Evolutionary conservation across 2,329 filamentous ascomycete species (phyloP), one percentile per base, ranked within the genome.

Genomic region (Monascus ruber): DNA sequence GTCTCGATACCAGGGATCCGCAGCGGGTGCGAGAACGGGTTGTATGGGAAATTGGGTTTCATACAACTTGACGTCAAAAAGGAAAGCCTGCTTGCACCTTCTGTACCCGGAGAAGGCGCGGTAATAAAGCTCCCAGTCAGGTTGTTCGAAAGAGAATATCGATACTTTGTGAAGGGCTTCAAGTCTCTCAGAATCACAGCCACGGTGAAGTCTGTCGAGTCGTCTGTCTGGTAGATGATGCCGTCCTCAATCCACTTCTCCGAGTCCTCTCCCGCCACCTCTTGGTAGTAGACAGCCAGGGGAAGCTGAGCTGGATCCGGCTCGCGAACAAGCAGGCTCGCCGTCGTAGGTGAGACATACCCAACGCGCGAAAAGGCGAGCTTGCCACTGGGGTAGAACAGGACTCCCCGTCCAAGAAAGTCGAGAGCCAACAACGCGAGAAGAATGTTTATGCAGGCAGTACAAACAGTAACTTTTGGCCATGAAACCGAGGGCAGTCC

Each of bases 1-100:
- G 86, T 72, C 38, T 76, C 77, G 53, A 95, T 75, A 1, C 91
- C 91, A 0, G 82, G 82, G 34, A 95, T 83, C 7, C 82, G 74
- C 2, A 96, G 71, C 0, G 89, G 77, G 55, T 95, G 85, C 31
- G 85, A 76, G n/a, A 87, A 62, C 0, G 85, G 83, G 33, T 75
- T 84, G 62, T 98, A 98, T 0, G 91, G 91, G 40, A 96, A 86
- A 11, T 86, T 82, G 7, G 83, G 82, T 51, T 95, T 85, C 53
- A 96, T 86, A 62, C 91, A 98, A 33, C 86, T 94, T 0, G 86
- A 91, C 3, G 88, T 86, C 5, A 96, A 65, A 58, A 98, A 98
- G 0, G 85, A 94, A 51, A 94, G 89, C 41, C 78, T 80, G 32
- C 80, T 81, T 36, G 79, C 72, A 4, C 73, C 69, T 10, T 71